These are phyloP conservation scores for Ulota crispa DNA, from an alignment of 225 moss, liverwort and hornwort species.

Conservation along the genomic window DNA sequence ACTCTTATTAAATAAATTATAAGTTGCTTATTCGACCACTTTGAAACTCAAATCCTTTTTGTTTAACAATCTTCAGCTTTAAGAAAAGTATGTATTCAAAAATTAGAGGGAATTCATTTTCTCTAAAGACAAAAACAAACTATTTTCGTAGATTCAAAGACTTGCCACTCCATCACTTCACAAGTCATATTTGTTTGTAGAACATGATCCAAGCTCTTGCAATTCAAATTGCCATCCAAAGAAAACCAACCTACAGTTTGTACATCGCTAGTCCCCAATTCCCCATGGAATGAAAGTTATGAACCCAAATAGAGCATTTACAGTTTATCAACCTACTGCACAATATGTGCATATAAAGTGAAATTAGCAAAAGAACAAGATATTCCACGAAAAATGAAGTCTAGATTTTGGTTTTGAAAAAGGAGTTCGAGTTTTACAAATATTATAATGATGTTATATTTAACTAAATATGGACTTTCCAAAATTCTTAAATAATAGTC, in stretches of 20 bases:
- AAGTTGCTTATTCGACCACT: background rate
- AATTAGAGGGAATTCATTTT: background rate
- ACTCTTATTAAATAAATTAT: background rate
- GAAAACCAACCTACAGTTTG: background rate
- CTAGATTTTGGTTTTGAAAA: too few species aligned
- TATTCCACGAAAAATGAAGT: too few species aligned
- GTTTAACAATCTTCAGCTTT: background rate
- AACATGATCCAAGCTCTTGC: background rate
- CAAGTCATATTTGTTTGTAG: background rate
- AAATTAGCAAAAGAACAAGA: too few species aligned
- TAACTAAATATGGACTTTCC: too few species aligned
- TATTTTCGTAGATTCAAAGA: background rate
- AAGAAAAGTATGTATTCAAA: too few species aligned
- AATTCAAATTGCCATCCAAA: conserved; percentile 9
- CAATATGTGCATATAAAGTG: too few species aligned
- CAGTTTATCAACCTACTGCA: background rate
- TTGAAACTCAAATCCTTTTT: background rate
- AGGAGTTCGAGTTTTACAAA: too few species aligned
- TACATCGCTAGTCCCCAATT: background rate
- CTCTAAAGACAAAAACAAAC: background rate
- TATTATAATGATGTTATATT: too few species aligned
- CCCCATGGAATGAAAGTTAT: background rate
- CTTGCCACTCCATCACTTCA: background rate
- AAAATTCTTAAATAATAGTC: too few species aligned
- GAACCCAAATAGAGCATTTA: background rate